Evolutionary conservation across 2,329 filamentous ascomycete species (phyloP), one percentile per base, ranked within the genome.

Genomic region (Monosporascus ibericus): DNA sequence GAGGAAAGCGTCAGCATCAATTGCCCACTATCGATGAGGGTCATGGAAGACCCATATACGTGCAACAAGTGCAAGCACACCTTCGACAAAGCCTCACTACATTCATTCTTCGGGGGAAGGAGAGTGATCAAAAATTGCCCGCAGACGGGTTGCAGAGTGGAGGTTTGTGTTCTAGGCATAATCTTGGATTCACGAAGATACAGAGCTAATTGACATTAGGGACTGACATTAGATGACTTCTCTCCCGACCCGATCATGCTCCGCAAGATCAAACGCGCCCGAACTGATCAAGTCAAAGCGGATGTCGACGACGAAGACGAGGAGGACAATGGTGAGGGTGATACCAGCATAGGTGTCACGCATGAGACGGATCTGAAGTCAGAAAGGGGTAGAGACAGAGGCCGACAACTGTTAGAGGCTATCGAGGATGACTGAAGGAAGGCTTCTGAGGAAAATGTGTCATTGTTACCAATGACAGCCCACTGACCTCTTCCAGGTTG

Each of bases 21-120:
- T 60, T 92, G 88, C 62, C 86, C 87, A 0, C 67, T 92, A 20
- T 87, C 86, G 0, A 72, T 90, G 58, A 73, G 74, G 49, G 73
- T 79, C 44, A 84, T 90, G 72, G 71, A 74, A 42, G 78, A 89
- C 49, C 88, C 88, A 0, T 83, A 81, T 62, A 87, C 80, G 51
- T 88, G 81, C 60, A 71, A 65, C 15, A 80, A 81, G 58, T 92
- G 88, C 72, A 83, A 80, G 51, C 88, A 92, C 66, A 84, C 80
- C 0, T 92, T 89, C 64, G 86, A 92, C 63, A 85, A 81, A 66
- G 63, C 66, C 1, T 81, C 82, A 1, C 85, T 92, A 39, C 52
- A 80, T 24, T 77, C 82, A 44, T 85, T 74, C 65, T 75, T 75
- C 51, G 55, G 58, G 22, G 48, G 46, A 54, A 62, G 48, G 49